Evolutionary conservation across 768 basidiomycete species (phyloP).

Genomic region (Leucocoprinus sp.): DNA sequence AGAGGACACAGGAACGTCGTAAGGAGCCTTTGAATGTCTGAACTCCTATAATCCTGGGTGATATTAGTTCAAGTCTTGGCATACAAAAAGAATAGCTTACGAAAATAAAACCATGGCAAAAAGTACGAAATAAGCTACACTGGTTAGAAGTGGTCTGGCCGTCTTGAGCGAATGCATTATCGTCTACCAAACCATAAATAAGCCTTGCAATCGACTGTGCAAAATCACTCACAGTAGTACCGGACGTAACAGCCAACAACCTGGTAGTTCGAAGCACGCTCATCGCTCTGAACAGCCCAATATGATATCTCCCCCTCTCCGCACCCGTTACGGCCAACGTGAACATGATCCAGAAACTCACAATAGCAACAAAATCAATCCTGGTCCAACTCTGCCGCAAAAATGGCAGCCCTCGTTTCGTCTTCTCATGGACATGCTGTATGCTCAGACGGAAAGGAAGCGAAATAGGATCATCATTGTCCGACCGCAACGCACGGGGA

Average conservation of each 20-base stretch:
- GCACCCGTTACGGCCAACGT: slow-evolving; percentile 54
- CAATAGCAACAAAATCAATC: slow-evolving; percentile 81
- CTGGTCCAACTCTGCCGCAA: slow-evolving; percentile 89
- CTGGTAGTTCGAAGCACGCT: slow-evolving; percentile 79
- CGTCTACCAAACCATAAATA: slow-evolving; percentile 28
- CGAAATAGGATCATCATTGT: slow-evolving; percentile 34
- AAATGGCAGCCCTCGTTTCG: slow-evolving; percentile 72
- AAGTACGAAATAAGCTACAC: slow-evolving; percentile 84
- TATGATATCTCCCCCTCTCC: slow-evolving; percentile 62
- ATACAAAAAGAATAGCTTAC: slow-evolving; percentile 32
- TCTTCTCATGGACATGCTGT: slow-evolving; percentile 44
- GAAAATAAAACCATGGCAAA: slow-evolving; percentile 88
- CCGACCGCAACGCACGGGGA: slow-evolving; percentile 39
- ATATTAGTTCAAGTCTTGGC: not conserved
- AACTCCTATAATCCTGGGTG: slow-evolving; percentile 76
- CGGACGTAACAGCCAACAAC: slow-evolving; percentile 79
- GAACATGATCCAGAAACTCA: slow-evolving; percentile 85
- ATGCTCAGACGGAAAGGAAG: slow-evolving; percentile 60
- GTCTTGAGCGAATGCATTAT: slow-evolving; percentile 91
- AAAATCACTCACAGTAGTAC: slow-evolving; percentile 66
- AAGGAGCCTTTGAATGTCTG: slow-evolving; percentile 88
- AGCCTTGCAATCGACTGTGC: not conserved
- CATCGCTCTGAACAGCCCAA: slow-evolving; percentile 84
- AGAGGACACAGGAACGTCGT: slow-evolving; percentile 52
- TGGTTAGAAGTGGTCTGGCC: slow-evolving; percentile 81